These are phyloP conservation scores for Pythium rhizo-oryzae DNA, from an alignment of 352 stramenopile species.

Conservation along the genomic window DNA sequence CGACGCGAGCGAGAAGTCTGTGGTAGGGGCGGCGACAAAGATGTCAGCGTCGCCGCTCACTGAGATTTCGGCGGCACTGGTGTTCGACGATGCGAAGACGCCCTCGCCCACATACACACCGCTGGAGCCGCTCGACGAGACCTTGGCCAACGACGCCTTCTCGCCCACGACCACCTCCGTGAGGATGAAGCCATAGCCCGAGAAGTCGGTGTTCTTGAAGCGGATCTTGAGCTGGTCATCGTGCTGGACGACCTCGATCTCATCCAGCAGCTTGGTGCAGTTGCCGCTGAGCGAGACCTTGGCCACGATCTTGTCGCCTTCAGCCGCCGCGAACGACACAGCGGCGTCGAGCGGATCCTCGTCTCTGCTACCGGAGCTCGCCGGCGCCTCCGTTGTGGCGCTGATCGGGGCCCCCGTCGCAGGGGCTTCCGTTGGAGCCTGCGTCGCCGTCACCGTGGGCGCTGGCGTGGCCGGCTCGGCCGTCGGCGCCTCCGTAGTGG, in stretches of 20 bases:
- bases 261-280: constrained; percentile 52
- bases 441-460: constrained; percentile 17
- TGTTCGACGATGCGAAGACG: constrained; percentile 8
- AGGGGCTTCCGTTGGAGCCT: neutral
- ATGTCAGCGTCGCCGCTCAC: constrained; percentile 14
- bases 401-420: constrained; percentile 8
- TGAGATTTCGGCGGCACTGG: neutral
- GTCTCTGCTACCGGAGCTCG: neutral
- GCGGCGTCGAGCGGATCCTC: constrained; percentile 21
- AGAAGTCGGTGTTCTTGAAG: constrained; percentile 55
- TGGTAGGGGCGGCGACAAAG: constrained; percentile 21
- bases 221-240: constrained; percentile 48
- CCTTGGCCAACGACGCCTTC: constrained; percentile 35
- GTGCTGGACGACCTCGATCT: constrained; percentile 43
- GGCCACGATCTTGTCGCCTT: constrained; percentile 33
- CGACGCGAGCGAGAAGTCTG: constrained; percentile 41
- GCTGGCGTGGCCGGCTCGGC: neutral
- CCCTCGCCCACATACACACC: constrained; percentile 43
- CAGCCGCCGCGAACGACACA: constrained; percentile 15
- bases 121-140: constrained; percentile 40
- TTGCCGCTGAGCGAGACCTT: constrained; percentile 59
- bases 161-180: constrained; percentile 55
- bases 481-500: constrained; percentile 6
- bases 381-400: constrained; percentile 10
- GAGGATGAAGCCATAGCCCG: constrained; percentile 50